phyloP scores from a whole-genome alignment of 1,284 basidiomycete genomes.

The Moesziomyces parantarcticus region DNA sequence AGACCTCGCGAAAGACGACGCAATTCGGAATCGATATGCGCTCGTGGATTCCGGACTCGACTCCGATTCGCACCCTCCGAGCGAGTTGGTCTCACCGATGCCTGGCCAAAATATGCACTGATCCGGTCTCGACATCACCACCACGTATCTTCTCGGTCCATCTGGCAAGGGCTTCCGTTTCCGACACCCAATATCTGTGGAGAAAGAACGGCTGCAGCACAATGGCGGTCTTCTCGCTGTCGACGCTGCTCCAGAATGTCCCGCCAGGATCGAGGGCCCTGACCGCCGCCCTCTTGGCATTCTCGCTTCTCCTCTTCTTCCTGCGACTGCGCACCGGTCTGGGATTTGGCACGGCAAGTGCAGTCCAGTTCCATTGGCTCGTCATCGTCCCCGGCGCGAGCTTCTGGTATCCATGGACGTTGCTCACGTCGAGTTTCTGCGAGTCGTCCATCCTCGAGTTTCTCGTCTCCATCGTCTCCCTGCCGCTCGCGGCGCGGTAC shows the following conservation, averaged over 20 bases:
- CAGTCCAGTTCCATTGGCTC: slow-evolving; percentile 76
- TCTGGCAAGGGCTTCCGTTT: neutral
- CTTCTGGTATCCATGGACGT: slow-evolving; percentile 88
- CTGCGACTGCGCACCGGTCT: slow-evolving; percentile 48
- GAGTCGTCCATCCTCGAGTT: slow-evolving; percentile 88
- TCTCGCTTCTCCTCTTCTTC: slow-evolving; percentile 44
- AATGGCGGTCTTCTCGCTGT: slow-evolving; percentile 53
- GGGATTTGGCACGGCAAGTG: slow-evolving; percentile 69
- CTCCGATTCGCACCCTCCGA: neutral
- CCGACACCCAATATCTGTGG: no score
- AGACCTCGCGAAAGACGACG: neutral
- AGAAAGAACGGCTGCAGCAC: neutral
- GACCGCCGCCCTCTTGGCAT: slow-evolving; percentile 41
- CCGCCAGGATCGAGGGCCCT: slow-evolving; percentile 39
- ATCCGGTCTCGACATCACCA: neutral
- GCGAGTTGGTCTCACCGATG: slow-evolving; percentile 10
- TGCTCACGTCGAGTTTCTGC: slow-evolving; percentile 85
- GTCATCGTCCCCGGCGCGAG: slow-evolving; percentile 85
- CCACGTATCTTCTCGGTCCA: neutral
- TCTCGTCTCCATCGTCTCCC: slow-evolving; percentile 78
- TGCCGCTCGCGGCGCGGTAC: slow-evolving; percentile 86
- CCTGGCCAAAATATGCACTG: neutral
- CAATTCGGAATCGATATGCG: slow-evolving; percentile 1
- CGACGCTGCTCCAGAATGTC: slow-evolving; percentile 41
- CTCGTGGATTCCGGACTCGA: neutral